Percentiles rank a stretch among this genome's conserved stretches.
Conservation (phyloP, 495 filamentous ascomycete species). For the Penicillium flavigenum region DNA sequence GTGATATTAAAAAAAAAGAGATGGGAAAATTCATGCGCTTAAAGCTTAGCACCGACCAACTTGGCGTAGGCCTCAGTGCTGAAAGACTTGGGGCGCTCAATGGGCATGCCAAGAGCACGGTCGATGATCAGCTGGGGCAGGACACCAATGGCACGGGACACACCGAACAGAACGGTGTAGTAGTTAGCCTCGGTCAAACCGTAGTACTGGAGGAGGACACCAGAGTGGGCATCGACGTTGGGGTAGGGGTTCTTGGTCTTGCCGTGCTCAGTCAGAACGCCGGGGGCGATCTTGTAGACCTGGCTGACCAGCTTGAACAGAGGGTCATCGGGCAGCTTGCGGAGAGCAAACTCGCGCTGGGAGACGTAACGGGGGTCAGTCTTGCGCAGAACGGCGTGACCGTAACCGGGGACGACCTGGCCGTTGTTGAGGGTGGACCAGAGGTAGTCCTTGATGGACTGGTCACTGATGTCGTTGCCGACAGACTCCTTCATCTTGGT, state of each 20-base stretch:
- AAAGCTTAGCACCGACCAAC: slow-evolving; percentile 87
- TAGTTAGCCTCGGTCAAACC: slow-evolving; percentile 97
- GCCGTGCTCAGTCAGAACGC: slow-evolving; percentile 96
- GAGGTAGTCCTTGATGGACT: slow-evolving; percentile 95
- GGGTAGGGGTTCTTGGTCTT: slow-evolving; percentile 95
- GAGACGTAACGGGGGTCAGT: slow-evolving; percentile 98
- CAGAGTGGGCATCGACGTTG: slow-evolving; percentile 83
- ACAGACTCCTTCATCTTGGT: slow-evolving; percentile 96
- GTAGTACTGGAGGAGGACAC: slow-evolving; percentile 99
- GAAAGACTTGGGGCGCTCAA: slow-evolving; percentile 88
- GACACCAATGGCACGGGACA: slow-evolving; percentile 95
- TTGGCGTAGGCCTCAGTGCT: slow-evolving; percentile 95
- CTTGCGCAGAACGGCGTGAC: slow-evolving; percentile 98
- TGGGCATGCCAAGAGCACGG: slow-evolving; percentile 79
- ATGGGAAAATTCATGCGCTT: slow-evolving; percentile 39
- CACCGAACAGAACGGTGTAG: slow-evolving; percentile 99
- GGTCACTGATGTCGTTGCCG: slow-evolving; percentile 90
- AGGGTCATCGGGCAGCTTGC: slow-evolving; percentile 88
- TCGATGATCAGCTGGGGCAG: slow-evolving; percentile 99
- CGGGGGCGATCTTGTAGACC: slow-evolving; percentile 99
- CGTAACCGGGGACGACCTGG: slow-evolving; percentile 96
- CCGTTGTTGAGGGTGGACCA: slow-evolving; percentile 95
- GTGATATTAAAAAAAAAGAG: slow-evolving; percentile 12
- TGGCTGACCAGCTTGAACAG: slow-evolving; percentile 99
- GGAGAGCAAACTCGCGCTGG: slow-evolving; percentile 92